Conservation (phyloP, 306 rosid species). For the Acacia melanoxylon region DNA sequence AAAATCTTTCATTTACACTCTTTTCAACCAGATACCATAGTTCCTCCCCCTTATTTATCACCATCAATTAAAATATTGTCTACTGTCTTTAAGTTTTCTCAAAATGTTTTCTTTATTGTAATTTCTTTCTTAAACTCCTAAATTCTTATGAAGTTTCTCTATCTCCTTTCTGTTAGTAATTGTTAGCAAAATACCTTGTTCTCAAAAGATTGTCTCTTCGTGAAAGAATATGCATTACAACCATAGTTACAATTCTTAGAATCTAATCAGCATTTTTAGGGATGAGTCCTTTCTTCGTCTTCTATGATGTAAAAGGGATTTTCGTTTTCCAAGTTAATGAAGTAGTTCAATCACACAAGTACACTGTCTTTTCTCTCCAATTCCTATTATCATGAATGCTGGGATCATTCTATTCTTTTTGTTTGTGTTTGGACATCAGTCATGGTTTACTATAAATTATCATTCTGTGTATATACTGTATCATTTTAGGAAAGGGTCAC, state of each 20-base stretch:
- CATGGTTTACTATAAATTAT: conserved; percentile 36
- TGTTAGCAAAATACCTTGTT: neutral
- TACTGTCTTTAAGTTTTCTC: neutral
- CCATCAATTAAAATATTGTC: neutral
- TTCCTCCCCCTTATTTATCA: neutral
- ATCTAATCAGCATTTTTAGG: neutral
- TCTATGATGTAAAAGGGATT: neutral
- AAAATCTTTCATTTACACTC: neutral
- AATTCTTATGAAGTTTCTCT: neutral
- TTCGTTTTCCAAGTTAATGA: neutral
- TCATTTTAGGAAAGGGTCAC: conserved; percentile 82
- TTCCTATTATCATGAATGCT: neutral
- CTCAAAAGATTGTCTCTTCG: neutral
- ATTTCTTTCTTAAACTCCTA: neutral
- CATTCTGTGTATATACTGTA: conserved; percentile 67
- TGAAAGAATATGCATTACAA: neutral
- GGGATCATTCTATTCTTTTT: neutral
- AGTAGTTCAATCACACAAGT: neutral
- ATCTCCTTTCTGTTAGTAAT: neutral
- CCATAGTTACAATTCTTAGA: neutral
- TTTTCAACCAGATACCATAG: neutral
- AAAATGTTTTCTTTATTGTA: neutral
- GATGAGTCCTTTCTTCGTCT: neutral
- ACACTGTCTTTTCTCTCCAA: neutral
- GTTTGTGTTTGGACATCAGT: neutral